Percentiles rank a stretch among this genome's conserved stretches.
phyloP scores from a whole-genome alignment of 176 grass and related monocot species.

The Hyparrhenia diplandra region DNA sequence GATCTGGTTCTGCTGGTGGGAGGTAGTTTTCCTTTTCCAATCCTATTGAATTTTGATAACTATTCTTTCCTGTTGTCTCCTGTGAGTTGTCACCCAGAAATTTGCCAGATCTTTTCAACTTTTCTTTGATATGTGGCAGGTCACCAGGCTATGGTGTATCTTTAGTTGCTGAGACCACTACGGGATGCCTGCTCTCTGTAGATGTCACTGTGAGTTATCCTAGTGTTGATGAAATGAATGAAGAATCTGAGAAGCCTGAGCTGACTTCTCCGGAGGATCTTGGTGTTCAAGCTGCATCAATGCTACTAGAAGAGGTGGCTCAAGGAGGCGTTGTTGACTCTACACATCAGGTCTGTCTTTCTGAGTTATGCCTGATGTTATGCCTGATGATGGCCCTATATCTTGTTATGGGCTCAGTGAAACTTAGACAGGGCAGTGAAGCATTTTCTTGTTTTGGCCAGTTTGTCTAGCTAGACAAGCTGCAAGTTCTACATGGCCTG shows the following conservation, averaged over 20 bases:
- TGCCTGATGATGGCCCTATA: not conserved
- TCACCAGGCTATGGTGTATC: slow-evolving; percentile 90
- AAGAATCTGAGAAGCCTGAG: slow-evolving; percentile 60
- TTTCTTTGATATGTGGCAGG: slow-evolving; percentile 36
- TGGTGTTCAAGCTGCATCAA: slow-evolving; percentile 77
- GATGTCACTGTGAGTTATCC: slow-evolving; percentile 57
- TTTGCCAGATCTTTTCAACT: not conserved
- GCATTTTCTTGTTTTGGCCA: no score
- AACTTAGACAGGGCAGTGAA: not conserved
- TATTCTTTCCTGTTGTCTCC: slow-evolving; percentile 1
- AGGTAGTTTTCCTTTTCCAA: slow-evolving; percentile 38
- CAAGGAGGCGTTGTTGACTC: slow-evolving; percentile 95
- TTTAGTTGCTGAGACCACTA: slow-evolving; percentile 85
- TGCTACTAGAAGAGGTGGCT: slow-evolving; percentile 68
- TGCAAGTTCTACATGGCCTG: not conserved
- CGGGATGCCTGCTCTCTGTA: slow-evolving; percentile 76
- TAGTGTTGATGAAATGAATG: slow-evolving; percentile 64
- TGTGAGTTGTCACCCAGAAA: not conserved
- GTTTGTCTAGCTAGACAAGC: not conserved
- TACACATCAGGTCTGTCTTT: slow-evolving; percentile 65
- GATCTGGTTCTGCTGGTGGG: slow-evolving; percentile 53
- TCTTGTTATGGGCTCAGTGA: not conserved
- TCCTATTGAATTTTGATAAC: not conserved
- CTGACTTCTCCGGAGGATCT: slow-evolving; percentile 79
- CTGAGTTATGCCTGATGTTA: not conserved